Evolutionary conservation across 345 rosid species (phyloP), one percentile per base, ranked within the genome.

Genomic region (Lenwebbia sp.): DNA sequence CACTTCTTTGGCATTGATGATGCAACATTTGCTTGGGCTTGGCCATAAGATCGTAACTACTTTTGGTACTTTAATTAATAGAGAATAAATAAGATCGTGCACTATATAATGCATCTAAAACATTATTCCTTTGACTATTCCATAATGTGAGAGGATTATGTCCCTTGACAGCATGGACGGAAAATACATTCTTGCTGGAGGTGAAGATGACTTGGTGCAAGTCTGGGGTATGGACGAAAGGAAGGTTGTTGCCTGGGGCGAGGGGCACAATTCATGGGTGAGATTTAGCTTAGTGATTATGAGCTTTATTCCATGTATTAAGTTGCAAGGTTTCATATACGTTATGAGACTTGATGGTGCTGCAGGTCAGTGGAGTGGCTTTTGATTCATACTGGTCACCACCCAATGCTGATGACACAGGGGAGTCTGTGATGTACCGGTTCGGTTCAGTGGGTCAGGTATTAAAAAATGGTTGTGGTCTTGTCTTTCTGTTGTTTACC

Each of bases 391-490:
- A 94, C 86, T 96, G 97, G 98, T 93, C 99, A 82, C 88, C 96
- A 40, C 99, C 98, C 83, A 94, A 92, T 90, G 90, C 99, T 6
- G 98, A 95, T 88, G 98, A 96, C 86, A 87, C 96, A 8, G 95
- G 91, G 84, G 99, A 98, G 91, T 92, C 92, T 56, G 91, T 98
- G 86, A 93, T 98, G 93, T 98, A 95, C 86, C 98, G 99, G 81
- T 96, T 98, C 89, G 99, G 99, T 50, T 98, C 99, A 82, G 99
- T 98, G 88, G 99, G 98, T 88, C 99, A 96, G 99, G 99, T 98
- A 96, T 70, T 70, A 37, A 70, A 37, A 70, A 52, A 53, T 83
- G 58, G 5, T 52, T 30, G 26, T 28, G 84, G 15, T 53, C 84
- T 26, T 51, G 47, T 54, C 33, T 28, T 30, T 51, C 26, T 23